phyloP scores from a whole-genome alignment of 2,329 filamentous ascomycete species.

The Calonectria pauciramosa region DNA sequence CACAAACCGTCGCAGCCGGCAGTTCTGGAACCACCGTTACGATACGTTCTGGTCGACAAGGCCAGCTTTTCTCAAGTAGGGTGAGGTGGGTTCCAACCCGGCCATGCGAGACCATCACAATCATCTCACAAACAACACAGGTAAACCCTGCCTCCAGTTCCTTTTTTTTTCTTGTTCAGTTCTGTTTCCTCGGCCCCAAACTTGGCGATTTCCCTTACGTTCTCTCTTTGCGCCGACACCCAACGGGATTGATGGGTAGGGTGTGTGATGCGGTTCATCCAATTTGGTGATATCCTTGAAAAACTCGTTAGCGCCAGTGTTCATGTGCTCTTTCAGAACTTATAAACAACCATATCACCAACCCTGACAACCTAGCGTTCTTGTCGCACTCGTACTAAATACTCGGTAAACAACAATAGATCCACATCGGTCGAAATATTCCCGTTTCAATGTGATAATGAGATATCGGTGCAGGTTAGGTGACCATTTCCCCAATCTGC shows the following conservation, averaged over 20 bases:
- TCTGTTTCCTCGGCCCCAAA: background rate
- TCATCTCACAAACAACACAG: background rate
- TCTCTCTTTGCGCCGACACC: background rate
- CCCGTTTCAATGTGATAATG: background rate
- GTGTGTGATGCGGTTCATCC: background rate
- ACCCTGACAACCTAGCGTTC: background rate
- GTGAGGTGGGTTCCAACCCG: background rate
- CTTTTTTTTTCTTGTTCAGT: background rate
- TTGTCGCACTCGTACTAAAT: background rate
- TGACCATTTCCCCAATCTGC: background rate
- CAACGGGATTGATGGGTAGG: background rate
- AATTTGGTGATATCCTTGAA: background rate
- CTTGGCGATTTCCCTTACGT: background rate
- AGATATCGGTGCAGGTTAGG: background rate
- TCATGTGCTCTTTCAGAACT: background rate
- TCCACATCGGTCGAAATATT: constrained; percentile 2
- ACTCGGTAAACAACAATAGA: background rate
- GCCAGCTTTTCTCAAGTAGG: background rate
- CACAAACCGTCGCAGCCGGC: background rate
- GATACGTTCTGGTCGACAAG: background rate
- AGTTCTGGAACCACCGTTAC: background rate
- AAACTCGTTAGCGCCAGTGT: background rate
- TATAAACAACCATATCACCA: background rate
- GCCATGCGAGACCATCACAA: background rate
- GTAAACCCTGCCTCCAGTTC: too few species aligned